Evolutionary conservation across 345 rosid species (phyloP).

Genomic region (Linum lewisii): DNA sequence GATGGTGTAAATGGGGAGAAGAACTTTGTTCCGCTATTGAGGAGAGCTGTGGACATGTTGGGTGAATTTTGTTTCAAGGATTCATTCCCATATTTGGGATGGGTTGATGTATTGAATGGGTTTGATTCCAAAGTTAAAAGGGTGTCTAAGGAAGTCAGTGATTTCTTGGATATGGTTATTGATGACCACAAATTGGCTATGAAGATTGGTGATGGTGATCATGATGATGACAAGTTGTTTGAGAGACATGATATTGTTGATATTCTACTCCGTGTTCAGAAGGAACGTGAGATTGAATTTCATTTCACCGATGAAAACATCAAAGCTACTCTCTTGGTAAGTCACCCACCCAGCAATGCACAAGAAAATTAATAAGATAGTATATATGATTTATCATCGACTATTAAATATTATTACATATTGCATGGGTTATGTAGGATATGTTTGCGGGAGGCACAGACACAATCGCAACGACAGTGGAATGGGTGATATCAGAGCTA

Average conservation of each 20-base stretch:
- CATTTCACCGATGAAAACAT: conserved; percentile 8
- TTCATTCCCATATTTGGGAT: conserved; percentile 10
- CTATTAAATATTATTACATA: too few species aligned
- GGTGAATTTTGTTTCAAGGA: conserved; percentile 6
- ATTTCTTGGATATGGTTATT: conserved; percentile 11
- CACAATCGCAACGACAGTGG: neutral
- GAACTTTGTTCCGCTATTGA: conserved; percentile 9
- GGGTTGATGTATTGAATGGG: conserved; percentile 8
- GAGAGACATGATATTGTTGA: conserved; percentile 9
- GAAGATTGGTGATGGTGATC: neutral
- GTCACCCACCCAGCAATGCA: too few species aligned
- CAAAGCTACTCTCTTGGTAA: conserved; percentile 10
- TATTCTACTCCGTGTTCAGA: conserved; percentile 9
- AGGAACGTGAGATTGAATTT: conserved; percentile 3
- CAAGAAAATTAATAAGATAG: too few species aligned
- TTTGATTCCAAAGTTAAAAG: neutral
- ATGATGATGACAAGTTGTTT: neutral
- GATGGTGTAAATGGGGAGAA: neutral
- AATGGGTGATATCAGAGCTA: neutral
- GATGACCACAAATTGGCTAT: neutral
- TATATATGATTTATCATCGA: too few species aligned
- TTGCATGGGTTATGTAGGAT: too few species aligned
- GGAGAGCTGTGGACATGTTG: neutral
- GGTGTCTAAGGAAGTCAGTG: neutral
- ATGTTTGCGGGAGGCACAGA: neutral